Evolutionary conservation across 805 yeast species (phyloP), one percentile per base, ranked within the genome.

Genomic region (Myxozyma neotropica): DNA sequence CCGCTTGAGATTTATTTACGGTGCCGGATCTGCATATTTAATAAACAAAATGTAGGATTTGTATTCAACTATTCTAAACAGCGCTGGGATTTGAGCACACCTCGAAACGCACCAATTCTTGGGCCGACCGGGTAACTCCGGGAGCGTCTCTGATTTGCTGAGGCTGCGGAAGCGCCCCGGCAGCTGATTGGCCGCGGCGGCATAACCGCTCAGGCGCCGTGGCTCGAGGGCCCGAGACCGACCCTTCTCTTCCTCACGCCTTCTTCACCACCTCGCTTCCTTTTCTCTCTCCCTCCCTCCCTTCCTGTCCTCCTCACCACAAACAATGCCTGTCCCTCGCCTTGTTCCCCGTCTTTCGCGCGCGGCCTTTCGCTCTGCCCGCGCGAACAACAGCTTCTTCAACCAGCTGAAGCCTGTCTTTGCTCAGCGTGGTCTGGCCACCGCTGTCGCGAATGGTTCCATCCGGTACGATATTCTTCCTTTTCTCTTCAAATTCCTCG

Each of bases 311-410:
- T 27, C 55, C 47, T 47, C 47, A n/a, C 60, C 51, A n/a, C 35
- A 35, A 54, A 58, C 55, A 73, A 82, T 82, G 85, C 84, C 81
- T 78, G 81, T 80, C 75, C 82, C 76, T 55, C 74, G 77, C 65
- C 71, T 73, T 57, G 63, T 73, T 57, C 77, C 77, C 56, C 71
- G 73, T 63, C 57, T 74, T 74, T 84, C 96, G 71, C 90, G 91
- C 80, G 82, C 88, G 75, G 96, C 96, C 73, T 84, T 87, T 79
- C 84, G 85, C 78, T 92, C 93, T 72, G 95, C 91, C 73, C 88
- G 85, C 82, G 89, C 91, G 76, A 86, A 86, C 81, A 72, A 79
- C 74, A 81, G 86, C 77, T 69, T 77, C 68, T 84, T 87, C 79
- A 80, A 78, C 55, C 46, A 31, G 43, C 6, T 51, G 35, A 43